phyloP scores from a whole-genome alignment of 495 filamentous ascomycete genomes.

The Penicillium cosmopolitanum region DNA sequence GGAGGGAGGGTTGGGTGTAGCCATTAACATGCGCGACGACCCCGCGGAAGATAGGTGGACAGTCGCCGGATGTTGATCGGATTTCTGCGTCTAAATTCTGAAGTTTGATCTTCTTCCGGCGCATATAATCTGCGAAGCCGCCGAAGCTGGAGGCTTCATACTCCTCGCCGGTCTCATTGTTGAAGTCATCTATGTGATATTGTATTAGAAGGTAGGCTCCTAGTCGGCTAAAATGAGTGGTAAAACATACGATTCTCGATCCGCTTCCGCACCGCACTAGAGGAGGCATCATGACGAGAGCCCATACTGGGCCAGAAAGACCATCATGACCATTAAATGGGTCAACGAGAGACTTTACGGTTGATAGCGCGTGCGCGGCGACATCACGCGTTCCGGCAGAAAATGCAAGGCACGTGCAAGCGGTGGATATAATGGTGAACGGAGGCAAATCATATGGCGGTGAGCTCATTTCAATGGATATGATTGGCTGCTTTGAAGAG shows the following conservation, averaged over 20 bases:
- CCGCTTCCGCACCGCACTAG: slow-evolving; percentile 76
- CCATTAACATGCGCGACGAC: slow-evolving; percentile 89
- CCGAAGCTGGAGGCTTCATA: slow-evolving; percentile 87
- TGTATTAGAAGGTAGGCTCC: slow-evolving; percentile 15
- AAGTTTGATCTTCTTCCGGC: slow-evolving; percentile 92
- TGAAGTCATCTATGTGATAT: slow-evolving; percentile 54
- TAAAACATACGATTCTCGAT: slow-evolving; percentile 66
- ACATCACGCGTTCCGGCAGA: slow-evolving; percentile 30
- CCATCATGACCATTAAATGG: slow-evolving; percentile 26
- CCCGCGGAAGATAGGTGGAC: slow-evolving; percentile 84
- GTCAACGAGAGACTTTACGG: slow-evolving; percentile 6
- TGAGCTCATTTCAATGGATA: slow-evolving; percentile 5
- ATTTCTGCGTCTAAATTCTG: slow-evolving; percentile 89
- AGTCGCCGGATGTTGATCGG: slow-evolving; percentile 65
- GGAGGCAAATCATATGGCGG: slow-evolving; percentile 28
- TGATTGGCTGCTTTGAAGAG: slow-evolving; percentile 19
- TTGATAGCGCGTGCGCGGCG: slow-evolving; percentile 13
- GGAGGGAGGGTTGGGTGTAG: slow-evolving; percentile 89
- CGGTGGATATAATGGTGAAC: slow-evolving; percentile 27
- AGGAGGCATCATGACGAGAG: slow-evolving; percentile 75
- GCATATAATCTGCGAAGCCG: slow-evolving; percentile 86
- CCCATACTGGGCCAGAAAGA: slow-evolving; percentile 64
- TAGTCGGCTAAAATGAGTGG: slow-evolving; percentile 7
- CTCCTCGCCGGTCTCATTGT: slow-evolving; percentile 82
- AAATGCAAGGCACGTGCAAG: slow-evolving; percentile 18